Evolutionary conservation across 2,329 filamentous ascomycete species (phyloP), one percentile per base, ranked within the genome.

Genomic region (Lasiodiplodia citricola): DNA sequence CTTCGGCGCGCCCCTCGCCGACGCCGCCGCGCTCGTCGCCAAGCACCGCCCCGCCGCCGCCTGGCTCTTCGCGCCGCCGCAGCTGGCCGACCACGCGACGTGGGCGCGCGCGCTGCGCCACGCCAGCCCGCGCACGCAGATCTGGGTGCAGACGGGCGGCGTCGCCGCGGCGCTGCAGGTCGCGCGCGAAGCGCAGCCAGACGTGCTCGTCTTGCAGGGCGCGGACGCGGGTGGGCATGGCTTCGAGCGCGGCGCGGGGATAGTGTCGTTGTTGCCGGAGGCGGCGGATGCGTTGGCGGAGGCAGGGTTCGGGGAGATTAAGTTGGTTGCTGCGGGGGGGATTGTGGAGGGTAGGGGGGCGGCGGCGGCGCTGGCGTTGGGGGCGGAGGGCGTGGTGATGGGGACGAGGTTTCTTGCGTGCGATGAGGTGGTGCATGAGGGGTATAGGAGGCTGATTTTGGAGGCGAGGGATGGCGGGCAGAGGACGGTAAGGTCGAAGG

Each of bases 21-120:
- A 8, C 23, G 14, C 16, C 51, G 21, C 21, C 23, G 21, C 8
- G 21, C 14, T 28, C 2, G 13, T 52, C 3, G 18, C 7, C 51
- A 13, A 3, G 21, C 51, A 28, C 51, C 51, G 51, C 0, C 88
- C 89, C 1, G 85, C 84, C 1, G 89, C 88, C 0, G 81, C 90
- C 10, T 92, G 90, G 90, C 83, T 92, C 55, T 92, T 91, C 73
- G 90, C 89, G 3, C 88, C 88, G 2, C 28, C 28, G 25, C 25
- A 28, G 25, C 25, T 28, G 78, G 81, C 4, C 76, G 82, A 31
- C 70, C 77, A 18, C 50, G 23, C 51, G 11, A 0, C 51, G 13
- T 47, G 41, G 41, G 18, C 41, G 41, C 18, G 18, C 3, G 41
- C 41, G 2, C 3, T 47, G 18, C 41, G 41, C 41, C 16, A 6